Percentiles rank a stretch among this genome's conserved stretches.
These are phyloP conservation scores for Phytopythium sindhum DNA, from an alignment of 352 stramenopile species.

Conservation along the genomic window DNA sequence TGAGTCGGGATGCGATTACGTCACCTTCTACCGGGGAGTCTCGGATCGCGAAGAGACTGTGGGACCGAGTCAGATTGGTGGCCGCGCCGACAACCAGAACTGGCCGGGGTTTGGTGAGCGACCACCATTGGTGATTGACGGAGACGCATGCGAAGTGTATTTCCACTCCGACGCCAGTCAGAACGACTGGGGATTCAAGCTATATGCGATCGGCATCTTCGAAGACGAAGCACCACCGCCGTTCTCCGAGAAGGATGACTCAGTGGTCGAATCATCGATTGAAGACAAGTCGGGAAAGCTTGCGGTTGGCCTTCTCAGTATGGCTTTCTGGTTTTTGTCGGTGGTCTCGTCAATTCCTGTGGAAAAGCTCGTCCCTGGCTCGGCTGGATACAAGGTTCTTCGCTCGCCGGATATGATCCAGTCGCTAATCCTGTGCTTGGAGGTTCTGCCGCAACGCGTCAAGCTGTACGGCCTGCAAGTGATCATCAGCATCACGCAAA, in stretches of 20 bases:
- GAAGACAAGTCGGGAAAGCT: conserved; percentile 5
- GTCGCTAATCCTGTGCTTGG: conserved; percentile 28
- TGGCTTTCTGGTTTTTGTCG: conserved; percentile 41
- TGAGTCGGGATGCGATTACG: conserved; percentile 60
- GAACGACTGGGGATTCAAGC: conserved; percentile 90
- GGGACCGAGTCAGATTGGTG: conserved; percentile 59
- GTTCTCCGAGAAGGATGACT: background rate
- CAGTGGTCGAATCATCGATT: background rate
- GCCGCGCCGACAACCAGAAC: conserved; percentile 63
- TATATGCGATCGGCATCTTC: conserved; percentile 73
- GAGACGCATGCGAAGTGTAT: conserved; percentile 68
- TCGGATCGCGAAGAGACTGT: conserved; percentile 40
- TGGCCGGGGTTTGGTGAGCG: conserved; percentile 70
- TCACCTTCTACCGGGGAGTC: conserved; percentile 66
- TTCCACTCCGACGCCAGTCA: conserved; percentile 80
- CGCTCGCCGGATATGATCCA: conserved; percentile 35
- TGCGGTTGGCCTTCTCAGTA: conserved; percentile 22
- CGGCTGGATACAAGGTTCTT: conserved; percentile 15
- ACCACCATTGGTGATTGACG: conserved; percentile 68
- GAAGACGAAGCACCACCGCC: conserved; percentile 20
- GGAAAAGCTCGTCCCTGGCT: conserved; percentile 9
- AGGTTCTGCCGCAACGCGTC: conserved; percentile 36
- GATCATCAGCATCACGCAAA: conserved; percentile 35
- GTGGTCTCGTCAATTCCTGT: conserved; percentile 19
- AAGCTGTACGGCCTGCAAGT: conserved; percentile 38